Base-by-base conservation (phyloP, 2,329 filamentous ascomycete genomes). In the Aspergillus udagawae region DNA sequence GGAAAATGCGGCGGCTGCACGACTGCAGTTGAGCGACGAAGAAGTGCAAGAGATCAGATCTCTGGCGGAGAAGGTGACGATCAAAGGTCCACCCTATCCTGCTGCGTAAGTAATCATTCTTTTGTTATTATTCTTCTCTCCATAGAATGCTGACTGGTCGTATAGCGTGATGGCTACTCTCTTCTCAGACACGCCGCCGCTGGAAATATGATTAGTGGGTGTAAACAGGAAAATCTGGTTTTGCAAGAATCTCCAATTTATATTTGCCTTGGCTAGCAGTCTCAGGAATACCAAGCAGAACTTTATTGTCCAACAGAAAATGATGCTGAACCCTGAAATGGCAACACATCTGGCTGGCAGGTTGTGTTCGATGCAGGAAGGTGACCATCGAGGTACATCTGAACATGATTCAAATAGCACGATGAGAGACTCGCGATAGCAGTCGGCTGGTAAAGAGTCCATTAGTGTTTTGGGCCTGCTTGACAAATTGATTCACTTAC, bases 41-140 rank as follows among this genome's bases (percentile, higher is more conserved):
- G 65, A 68, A 42, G 59, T 67, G 23, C 49, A 61, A 45, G 56
- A 47, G 4, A 59, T 68, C 49, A 59, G 63, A 32, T 50, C 41
- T 8, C 42, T 66, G 49, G 56, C 56, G 25, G 60, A 66, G 47
- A 54, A 51, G 28, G 55, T 58, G 1, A 59, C 65, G 17, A 60
- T 67, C 4, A 4, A 47, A 47, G 44, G 44, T 17, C 25, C 44
- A 17, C 21, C 3, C 21, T 47, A 47, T 9, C 44, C 44, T 21
- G 21, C 44, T 1, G 9, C 44, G 44, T 47, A 47, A 47, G 44
- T 47, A 23, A 14, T 23, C 17, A 3, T 14, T 12, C 44, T 25
- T 6, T 14, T 45, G 4, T 14, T 35, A 4, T 12, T 17, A 17
- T 47, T 17, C 10, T 25, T 25, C 21, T 3, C 10, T 14, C 20